Evolutionary conservation across 257 asterid genomes (phyloP), one percentile per base, ranked within the genome.

Genomic region (Sherardia arvensis): DNA sequence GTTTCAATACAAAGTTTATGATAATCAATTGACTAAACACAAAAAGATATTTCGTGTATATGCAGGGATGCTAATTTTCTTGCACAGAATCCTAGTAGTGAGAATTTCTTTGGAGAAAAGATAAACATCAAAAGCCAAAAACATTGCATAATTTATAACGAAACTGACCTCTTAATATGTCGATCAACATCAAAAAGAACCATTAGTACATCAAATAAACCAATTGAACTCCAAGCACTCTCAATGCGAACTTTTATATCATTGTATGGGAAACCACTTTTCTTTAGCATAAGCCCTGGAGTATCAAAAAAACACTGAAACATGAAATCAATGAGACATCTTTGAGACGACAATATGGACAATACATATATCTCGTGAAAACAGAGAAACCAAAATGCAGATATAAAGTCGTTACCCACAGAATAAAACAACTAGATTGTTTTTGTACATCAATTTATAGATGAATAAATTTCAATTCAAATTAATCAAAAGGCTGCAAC

Each of bases 261-360:
- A 62, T 56, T 84, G 79, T 79, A 76, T 40, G 90, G 89, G 79
- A 89, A 87, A 66, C 99, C 99, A 66, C 84, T 82, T 77, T 89
- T 85, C 88, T 84, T 89, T 77, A 92, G 77, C 97, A 89, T 87
- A 43, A 92, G 88, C 62, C 99, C 99, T 4, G 99, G 99, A 27
- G 99, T 92, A 73, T 92, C 99, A 80, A 89, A 89, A 84, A 92
- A 89, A 76, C 99, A 89, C 99, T 92, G 93, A 73, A 77, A 21
- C 5, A 58, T 59, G 64, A 56, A 74, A 69, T 49, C 53, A 66
- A 78, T 79, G 58, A 81, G 66, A 71, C 54, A 63, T 36, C 53
- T 58, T 72, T 63, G 21, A 11, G 28, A 55, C 25, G 56, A 23
- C 1, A 10, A 48, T 25, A 17, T 11, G 17, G 7, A 22, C 28